Conservation (phyloP, 805 yeast species). For the Peterozyma xylosa region DNA sequence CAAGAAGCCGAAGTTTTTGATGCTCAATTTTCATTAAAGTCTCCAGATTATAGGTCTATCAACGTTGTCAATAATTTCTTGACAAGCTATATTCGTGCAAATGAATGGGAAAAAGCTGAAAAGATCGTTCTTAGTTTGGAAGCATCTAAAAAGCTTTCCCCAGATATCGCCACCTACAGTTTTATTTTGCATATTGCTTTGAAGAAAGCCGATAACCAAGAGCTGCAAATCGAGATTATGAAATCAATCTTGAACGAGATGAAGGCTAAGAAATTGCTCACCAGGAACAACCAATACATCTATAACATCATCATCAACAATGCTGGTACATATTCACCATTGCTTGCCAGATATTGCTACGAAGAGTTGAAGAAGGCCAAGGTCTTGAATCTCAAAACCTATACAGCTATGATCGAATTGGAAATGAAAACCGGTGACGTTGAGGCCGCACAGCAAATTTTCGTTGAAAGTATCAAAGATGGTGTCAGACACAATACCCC, state of each 20-base stretch:
- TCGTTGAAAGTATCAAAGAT: conserved; percentile 23
- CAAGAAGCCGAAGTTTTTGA: conserved; percentile 29
- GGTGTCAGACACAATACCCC: conserved; percentile 28
- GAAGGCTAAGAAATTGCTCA: conserved; percentile 28
- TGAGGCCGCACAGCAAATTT: conserved; percentile 32
- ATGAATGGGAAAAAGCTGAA: conserved; percentile 33
- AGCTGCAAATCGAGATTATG: conserved; percentile 24
- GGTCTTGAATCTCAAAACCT: conserved; percentile 31
- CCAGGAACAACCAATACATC: conserved; percentile 30
- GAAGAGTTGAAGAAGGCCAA: conserved; percentile 46
- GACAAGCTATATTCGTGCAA: conserved; percentile 27
- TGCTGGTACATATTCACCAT: conserved; percentile 38
- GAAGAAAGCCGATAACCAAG: conserved; percentile 40
- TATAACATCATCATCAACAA: conserved; percentile 45
- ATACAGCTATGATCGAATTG: conserved; percentile 38
- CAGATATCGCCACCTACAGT: conserved; percentile 60
- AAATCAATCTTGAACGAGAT: conserved; percentile 22
- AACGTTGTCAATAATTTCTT: conserved; percentile 47
- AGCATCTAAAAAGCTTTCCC: conserved; percentile 28
- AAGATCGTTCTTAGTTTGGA: conserved; percentile 25
- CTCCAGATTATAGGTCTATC: conserved; percentile 32
- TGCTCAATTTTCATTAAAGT: conserved; percentile 21
- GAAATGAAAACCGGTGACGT: conserved; percentile 37
- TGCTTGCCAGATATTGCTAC: conserved; percentile 12
- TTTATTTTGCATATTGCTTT: conserved; percentile 47